Conservation (phyloP, 371 early-diverging fungal species). For the Mucor racemosus region DNA sequence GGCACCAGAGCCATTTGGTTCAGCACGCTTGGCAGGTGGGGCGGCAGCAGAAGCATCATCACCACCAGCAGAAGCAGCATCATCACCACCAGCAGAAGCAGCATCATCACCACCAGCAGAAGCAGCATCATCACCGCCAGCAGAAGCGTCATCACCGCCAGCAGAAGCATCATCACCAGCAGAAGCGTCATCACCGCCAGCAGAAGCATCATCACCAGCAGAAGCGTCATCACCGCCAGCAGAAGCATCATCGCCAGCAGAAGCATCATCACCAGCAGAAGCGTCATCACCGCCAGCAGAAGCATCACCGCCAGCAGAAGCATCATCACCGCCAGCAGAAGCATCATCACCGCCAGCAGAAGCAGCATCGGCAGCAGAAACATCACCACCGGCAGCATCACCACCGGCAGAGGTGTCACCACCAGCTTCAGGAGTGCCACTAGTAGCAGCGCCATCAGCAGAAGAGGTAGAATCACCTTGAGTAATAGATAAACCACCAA, state of each 20-base stretch:
- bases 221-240: constrained; percentile 13
- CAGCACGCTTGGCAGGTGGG: constrained; percentile 20
- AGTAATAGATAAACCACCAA: constrained; percentile 39
- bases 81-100: constrained; percentile 20
- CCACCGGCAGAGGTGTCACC: not conserved
- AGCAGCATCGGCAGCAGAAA: too few species aligned
- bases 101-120: not conserved
- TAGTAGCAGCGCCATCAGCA: constrained; percentile 19
- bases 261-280: not conserved
- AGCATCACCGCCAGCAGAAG: constrained; percentile 18
- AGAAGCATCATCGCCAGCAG: constrained; percentile 6
- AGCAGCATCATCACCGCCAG: constrained; percentile 9
- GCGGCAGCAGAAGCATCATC: constrained; percentile 23
- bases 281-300: constrained; percentile 9
- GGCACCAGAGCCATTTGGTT: not conserved
- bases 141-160: constrained; percentile 24
- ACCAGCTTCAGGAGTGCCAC: constrained; percentile 12
- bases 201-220: constrained; percentile 26
- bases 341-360: constrained; percentile 21
- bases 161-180: constrained; percentile 30
- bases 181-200: constrained; percentile 11
- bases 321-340: constrained; percentile 8
- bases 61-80: constrained; percentile 12
- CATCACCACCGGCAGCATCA: constrained; percentile 10
- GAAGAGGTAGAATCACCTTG: constrained; percentile 16